Conservation (phyloP, 371 early-diverging fungal species). For the Mortierella sp. region DNA sequence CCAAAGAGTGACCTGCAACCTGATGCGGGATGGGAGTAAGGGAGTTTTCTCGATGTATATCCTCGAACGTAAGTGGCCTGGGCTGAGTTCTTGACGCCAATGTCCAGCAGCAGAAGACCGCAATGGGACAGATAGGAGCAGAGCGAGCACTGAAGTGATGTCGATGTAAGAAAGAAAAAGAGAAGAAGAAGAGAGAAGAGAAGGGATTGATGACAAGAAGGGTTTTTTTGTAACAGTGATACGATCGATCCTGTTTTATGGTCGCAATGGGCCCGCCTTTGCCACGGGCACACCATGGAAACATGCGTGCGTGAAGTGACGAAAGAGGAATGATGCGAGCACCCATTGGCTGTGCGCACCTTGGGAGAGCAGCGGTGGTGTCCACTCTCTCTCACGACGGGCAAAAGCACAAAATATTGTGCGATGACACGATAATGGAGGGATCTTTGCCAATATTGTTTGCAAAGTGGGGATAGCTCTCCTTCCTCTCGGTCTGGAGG, state of each 20-base stretch:
- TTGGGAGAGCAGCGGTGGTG: neutral
- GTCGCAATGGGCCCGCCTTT: neutral
- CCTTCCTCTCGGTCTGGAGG: neutral
- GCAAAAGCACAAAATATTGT: slow-evolving; percentile 1
- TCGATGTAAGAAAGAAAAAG: too few relatives aligned
- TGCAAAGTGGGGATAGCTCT: neutral
- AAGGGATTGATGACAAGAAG: too few relatives aligned
- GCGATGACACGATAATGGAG: slow-evolving; percentile 43
- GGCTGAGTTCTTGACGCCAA: too few relatives aligned
- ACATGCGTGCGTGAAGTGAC: neutral
- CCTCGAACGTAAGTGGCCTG: too few relatives aligned
- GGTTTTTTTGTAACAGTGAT: too few relatives aligned
- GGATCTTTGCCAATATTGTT: slow-evolving; percentile 26
- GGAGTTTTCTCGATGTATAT: too few relatives aligned
- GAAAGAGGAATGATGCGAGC: neutral
- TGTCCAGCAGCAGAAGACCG: too few relatives aligned
- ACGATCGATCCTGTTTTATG: neutral
- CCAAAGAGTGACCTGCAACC: too few relatives aligned
- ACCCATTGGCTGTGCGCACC: neutral
- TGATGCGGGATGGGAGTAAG: too few relatives aligned
- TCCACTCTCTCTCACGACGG: neutral
- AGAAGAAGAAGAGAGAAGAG: neutral
- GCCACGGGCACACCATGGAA: neutral
- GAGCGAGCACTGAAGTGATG: too few relatives aligned
- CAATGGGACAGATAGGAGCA: too few relatives aligned